Conservation (phyloP, 1,284 basidiomycete species). For the Xerocomus amazonicus region DNA sequence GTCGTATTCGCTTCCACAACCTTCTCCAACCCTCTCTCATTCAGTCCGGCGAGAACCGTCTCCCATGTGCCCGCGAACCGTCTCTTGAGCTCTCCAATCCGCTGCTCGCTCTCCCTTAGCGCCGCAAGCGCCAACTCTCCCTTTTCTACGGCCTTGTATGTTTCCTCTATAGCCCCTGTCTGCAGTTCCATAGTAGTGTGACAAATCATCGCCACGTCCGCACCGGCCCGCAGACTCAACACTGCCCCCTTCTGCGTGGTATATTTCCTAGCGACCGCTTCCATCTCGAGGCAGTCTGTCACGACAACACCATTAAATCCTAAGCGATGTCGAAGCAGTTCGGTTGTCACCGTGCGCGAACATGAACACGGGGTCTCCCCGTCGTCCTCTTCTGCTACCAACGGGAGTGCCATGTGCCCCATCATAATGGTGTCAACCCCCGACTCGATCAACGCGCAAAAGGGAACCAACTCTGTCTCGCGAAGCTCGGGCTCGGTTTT, state of each 20-base stretch:
- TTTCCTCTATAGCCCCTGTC: slow-evolving; percentile 46
- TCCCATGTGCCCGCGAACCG: slow-evolving; percentile 48
- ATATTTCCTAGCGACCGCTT: slow-evolving; percentile 54
- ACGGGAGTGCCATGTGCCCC: slow-evolving; percentile 65
- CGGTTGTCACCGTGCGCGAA: slow-evolving; percentile 48
- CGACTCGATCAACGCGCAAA: slow-evolving; percentile 41
- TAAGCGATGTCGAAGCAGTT: slow-evolving; percentile 47
- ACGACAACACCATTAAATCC: slow-evolving; percentile 55
- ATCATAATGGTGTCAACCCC: slow-evolving; percentile 60
- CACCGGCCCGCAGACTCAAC: slow-evolving; percentile 53
- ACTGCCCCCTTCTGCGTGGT: slow-evolving; percentile 54
- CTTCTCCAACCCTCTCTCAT: slow-evolving; percentile 31
- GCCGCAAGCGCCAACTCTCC: slow-evolving; percentile 40
- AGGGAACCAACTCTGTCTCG: slow-evolving; percentile 56
- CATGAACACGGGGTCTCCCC: slow-evolving; percentile 56
- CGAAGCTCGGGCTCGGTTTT: slow-evolving; percentile 44
- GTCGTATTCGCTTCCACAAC: slow-evolving; percentile 39
- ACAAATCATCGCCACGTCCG: slow-evolving; percentile 69
- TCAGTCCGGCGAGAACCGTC: slow-evolving; percentile 32
- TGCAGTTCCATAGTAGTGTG: slow-evolving; percentile 55
- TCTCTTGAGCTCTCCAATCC: slow-evolving; percentile 50
- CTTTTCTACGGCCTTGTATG: slow-evolving; percentile 45
- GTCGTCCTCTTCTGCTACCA: slow-evolving; percentile 42
- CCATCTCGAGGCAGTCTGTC: slow-evolving; percentile 71
- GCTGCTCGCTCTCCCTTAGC: slow-evolving; percentile 40